Conservation (phyloP, 345 rosid genomes). For the Lagerstroemia speciosa region DNA sequence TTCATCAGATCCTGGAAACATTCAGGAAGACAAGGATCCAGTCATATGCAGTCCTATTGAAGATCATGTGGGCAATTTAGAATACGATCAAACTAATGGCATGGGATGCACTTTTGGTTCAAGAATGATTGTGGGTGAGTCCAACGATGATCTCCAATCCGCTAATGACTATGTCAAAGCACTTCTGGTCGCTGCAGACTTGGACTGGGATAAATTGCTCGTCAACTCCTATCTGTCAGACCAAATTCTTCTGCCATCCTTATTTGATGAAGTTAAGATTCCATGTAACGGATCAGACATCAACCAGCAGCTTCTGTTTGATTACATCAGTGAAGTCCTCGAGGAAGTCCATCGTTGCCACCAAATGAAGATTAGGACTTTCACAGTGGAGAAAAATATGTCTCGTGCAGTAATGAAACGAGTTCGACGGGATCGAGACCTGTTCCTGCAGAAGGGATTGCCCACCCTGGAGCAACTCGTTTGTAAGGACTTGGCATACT, state of each 20-base stretch:
- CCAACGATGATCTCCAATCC: slow-evolving; percentile 20
- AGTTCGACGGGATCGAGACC: slow-evolving; percentile 30
- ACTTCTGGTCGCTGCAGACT: slow-evolving; percentile 35
- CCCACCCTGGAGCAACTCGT: slow-evolving; percentile 33
- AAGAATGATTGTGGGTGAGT: slow-evolving; percentile 7
- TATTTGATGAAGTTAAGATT: slow-evolving; percentile 28
- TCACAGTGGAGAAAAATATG: slow-evolving; percentile 9
- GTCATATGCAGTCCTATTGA: neutral
- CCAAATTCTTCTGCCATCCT: slow-evolving; percentile 28
- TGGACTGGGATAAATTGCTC: slow-evolving; percentile 46
- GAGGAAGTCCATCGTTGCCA: slow-evolving; percentile 17
- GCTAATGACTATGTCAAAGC: slow-evolving; percentile 26
- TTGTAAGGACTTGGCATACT: slow-evolving; percentile 38
- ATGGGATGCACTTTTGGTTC: slow-evolving; percentile 11
- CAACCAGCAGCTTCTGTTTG: slow-evolving; percentile 37
- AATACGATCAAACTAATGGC: neutral
- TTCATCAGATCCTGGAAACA: neutral
- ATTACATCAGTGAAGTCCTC: slow-evolving; percentile 50
- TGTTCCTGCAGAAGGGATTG: neutral
- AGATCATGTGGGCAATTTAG: neutral
- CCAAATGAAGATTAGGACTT: neutral
- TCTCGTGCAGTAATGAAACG: slow-evolving; percentile 36
- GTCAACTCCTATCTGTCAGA: slow-evolving; percentile 27
- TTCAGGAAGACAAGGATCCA: neutral
- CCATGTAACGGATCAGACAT: slow-evolving; percentile 13